Evolutionary conservation across 179 eudicot genomes (phyloP).

Genomic region (Actinidia chinensis): DNA sequence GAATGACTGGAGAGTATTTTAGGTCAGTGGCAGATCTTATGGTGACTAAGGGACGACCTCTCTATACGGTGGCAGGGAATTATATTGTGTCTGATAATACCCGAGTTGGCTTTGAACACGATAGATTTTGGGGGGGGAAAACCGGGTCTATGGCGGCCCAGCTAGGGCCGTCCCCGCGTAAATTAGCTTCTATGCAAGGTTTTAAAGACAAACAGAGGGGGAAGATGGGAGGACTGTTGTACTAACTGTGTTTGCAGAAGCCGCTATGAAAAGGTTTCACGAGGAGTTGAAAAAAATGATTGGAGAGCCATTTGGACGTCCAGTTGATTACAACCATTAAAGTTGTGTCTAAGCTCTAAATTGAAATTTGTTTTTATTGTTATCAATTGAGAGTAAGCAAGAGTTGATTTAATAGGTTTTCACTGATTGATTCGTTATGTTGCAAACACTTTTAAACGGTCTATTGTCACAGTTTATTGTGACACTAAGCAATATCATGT

Average conservation of each 20-base stretch:
- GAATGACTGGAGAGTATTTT: conserved; percentile 20
- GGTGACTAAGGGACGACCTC: conserved; percentile 14
- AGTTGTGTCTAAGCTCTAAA: not conserved
- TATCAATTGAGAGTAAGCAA: too few relatives aligned
- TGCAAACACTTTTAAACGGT: too few relatives aligned
- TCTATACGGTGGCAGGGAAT: not conserved
- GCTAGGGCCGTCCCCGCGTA: not conserved
- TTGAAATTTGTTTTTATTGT: too few relatives aligned
- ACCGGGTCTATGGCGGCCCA: conserved; percentile 22
- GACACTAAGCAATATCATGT: too few relatives aligned
- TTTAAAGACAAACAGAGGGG: conserved; percentile 8
- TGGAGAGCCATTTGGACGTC: not conserved
- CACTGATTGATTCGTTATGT: too few relatives aligned
- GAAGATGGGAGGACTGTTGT: conserved; percentile 12
- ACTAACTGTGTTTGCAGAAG: not conserved
- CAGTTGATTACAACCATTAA: not conserved
- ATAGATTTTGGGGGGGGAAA: conserved; percentile 39
- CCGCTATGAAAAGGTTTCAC: conserved; percentile 21
- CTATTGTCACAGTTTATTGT: too few relatives aligned
- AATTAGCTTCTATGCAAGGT: not conserved
- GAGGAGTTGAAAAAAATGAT: conserved; percentile 8
- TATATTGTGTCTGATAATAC: conserved; percentile 14
- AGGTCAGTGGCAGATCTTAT: conserved; percentile 27
- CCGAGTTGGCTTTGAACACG: not conserved
- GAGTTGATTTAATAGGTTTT: too few relatives aligned